Base-by-base conservation (phyloP, 306 rosid species). In the Gillenia trifoliata region DNA sequence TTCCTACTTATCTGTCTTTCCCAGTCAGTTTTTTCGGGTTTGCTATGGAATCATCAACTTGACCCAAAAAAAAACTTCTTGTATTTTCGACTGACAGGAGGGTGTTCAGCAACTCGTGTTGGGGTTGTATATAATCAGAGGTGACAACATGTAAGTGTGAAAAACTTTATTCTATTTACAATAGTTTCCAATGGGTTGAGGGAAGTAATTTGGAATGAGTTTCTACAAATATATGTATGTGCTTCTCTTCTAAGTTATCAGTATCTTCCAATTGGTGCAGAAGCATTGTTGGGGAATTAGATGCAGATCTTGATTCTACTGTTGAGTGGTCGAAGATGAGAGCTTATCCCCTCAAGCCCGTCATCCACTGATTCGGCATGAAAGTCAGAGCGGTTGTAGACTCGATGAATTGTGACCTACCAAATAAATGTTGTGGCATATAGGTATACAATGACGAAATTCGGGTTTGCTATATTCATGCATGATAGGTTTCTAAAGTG, bases 221-320 rank as follows among this genome's bases (percentile, higher is more conserved):
- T 5, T 54, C 43, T 65, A 29, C 66, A 25, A 25, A 5, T 54
- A 63, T 55, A n/a, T 15, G 11, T 1, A 31, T 62, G 72, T 68
- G 61, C 23, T 31, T 15, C 29, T 64, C 40, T 40, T 15, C 1
- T 15, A 13, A 38, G 13, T 45, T 22, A 73, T 78, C 29, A 33
- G 72, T 25, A 7, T 16, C 28, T 54, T 75, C 78, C 75, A 56
- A 60, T 43, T 78, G 74, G 34, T 89, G 88, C 97, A 94, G 97
- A 88, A 88, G 99, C 75, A 87, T 94, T 79, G 97, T 94, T 28
- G 99, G 97, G 75, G 99, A 94, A 86, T 70, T 94, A 41, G 97
- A 94, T 80, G 97, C 89, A 54, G 97, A 91, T 69, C 90, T 94
- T 71, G 99, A 94, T 85, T 83, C 96, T 8, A 88, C 72, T 64